Evolutionary conservation across 768 basidiomycete species (phyloP), one percentile per base, ranked within the genome.

Genomic region (Chalciporus piperatus): DNA sequence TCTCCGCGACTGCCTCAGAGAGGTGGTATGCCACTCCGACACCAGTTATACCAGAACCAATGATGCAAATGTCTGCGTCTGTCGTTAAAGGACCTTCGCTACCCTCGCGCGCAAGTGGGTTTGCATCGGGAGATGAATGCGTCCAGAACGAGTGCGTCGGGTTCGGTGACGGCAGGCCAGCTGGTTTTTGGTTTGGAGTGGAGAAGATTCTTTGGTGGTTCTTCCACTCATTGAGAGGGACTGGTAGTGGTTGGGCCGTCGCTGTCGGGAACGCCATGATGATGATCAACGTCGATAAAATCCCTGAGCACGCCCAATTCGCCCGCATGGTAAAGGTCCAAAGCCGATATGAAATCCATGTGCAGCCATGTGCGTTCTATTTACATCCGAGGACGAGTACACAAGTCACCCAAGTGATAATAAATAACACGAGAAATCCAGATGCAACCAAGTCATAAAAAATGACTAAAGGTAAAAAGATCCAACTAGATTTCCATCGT

Each of bases 41-140:
- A 16, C 90, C 90, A 1, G 89, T 88, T 33, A 92, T 84, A 0
- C 90, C 89, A 27, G 85, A 82, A 6, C 91, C 91, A 39, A 93
- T 82, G 57, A 92, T 83, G 55, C 83, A 88, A 9, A 92, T 70
- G 59, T 92, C 89, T 3, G 83, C 82, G 45, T 82, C 78, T 0
- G 60, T 42, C 0, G 81, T 80, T n/a, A 92, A 65, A 2, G 66
- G 54, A 1, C 85, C 86, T 7, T 70, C 67, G 59, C 88, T 89
- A 1, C 90, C 91, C 48, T 80, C 78, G 3, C 68, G 71, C 0
- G 84, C 86, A 0, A 90, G 71, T 0, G 87, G 87, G 61, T 87
- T 89, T 0, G 77, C 84, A 19, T 72, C 75, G 0, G 80, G 76
- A 1, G 67, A 60, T 25, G 74, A 72, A 56, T 84, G 68, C 28